phyloP scores from a whole-genome alignment of 148 eudicot species.

The Spergularia bocconei region DNA sequence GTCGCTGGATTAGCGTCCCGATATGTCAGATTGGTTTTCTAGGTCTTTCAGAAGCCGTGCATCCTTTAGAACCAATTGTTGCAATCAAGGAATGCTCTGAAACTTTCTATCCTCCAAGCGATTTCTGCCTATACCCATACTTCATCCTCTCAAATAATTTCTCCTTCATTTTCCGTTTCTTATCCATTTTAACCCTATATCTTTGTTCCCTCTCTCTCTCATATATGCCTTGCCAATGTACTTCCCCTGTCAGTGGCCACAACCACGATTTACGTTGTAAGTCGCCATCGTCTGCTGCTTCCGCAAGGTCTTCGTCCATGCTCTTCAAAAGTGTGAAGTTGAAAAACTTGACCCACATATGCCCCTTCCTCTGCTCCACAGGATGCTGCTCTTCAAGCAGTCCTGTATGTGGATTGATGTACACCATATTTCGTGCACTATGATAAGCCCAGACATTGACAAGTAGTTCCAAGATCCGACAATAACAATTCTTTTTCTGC shows the following conservation, averaged over 20 bases:
- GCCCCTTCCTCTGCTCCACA: conserved; percentile 57
- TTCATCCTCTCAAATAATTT: conserved; percentile 67
- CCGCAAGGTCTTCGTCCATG: conserved; percentile 99
- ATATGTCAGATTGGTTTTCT: neutral
- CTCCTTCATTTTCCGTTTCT: conserved; percentile 82
- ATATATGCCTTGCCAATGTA: conserved; percentile 92
- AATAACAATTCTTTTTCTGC: conserved; percentile 87
- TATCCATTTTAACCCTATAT: conserved; percentile 89
- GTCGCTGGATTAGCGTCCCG: neutral
- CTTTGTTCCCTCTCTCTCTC: conserved; percentile 92
- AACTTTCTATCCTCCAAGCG: conserved; percentile 55
- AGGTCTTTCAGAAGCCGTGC: neutral
- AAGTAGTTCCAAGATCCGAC: conserved; percentile 73
- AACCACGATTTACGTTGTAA: conserved; percentile 64
- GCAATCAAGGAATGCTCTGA: neutral
- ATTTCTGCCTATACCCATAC: conserved; percentile 78
- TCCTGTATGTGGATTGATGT: conserved; percentile 73
- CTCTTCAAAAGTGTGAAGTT: conserved; percentile 61
- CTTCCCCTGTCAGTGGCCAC: conserved; percentile 96
- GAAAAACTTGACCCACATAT: conserved; percentile 89
- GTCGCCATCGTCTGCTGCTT: conserved; percentile 83
- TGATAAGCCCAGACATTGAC: conserved; percentile 99
- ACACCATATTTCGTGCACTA: conserved; percentile 84
- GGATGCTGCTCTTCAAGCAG: conserved; percentile 83
- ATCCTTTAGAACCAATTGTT: neutral